phyloP scores from a whole-genome alignment of 345 rosid genomes.

The Lepidium didymum region DNA sequence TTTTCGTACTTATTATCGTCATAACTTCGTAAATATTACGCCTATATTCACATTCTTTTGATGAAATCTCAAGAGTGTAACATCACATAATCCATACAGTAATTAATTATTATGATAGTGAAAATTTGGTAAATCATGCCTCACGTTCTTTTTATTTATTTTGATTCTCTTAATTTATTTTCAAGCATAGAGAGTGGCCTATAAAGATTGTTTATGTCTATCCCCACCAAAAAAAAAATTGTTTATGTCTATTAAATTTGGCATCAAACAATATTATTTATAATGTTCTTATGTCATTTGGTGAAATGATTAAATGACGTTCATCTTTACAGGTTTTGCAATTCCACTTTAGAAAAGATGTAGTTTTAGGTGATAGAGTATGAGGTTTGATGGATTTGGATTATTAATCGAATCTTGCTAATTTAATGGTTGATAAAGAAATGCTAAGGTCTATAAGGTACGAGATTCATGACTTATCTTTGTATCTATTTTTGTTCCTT shows the following conservation, averaged over 20 bases:
- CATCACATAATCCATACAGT: not conserved
- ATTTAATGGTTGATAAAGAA: too few species aligned
- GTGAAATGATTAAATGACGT: too few species aligned
- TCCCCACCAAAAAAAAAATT: too few species aligned
- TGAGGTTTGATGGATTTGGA: too few species aligned
- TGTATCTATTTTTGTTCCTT: not conserved
- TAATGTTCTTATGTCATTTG: not conserved
- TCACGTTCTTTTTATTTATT: not conserved
- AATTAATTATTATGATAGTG: not conserved
- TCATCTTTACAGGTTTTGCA: too few species aligned
- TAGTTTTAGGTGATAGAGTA: too few species aligned
- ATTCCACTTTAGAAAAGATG: too few species aligned
- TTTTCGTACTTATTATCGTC: slow-evolving; percentile 16
- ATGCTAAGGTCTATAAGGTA: too few species aligned
- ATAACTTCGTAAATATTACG: slow-evolving; percentile 10
- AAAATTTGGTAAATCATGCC: not conserved
- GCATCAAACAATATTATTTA: not conserved
- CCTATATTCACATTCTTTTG: not conserved
- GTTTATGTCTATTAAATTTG: not conserved
- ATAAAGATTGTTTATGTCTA: not conserved
- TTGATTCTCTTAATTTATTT: not conserved
- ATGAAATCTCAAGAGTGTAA: not conserved
- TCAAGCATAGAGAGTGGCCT: not conserved
- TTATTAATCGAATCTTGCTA: too few species aligned
- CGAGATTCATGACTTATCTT: slow-evolving; percentile 6